These are phyloP conservation scores for Wallacemonas rigidus DNA, from an alignment of 208 protist genomes.

Conservation along the genomic window DNA sequence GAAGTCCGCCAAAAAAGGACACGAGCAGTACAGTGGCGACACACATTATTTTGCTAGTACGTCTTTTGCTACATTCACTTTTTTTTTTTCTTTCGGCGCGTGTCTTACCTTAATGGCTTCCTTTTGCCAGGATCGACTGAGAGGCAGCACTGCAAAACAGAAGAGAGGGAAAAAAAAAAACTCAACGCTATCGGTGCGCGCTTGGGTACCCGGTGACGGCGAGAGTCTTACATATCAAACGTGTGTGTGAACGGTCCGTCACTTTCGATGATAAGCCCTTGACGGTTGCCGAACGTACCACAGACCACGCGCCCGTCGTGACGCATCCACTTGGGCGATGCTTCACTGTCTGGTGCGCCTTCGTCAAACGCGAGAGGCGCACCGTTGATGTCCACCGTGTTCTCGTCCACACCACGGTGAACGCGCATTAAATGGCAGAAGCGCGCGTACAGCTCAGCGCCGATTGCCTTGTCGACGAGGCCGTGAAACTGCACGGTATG, in stretches of 20 bases:
- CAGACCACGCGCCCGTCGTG: conserved; percentile 58
- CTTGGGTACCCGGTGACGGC: background rate
- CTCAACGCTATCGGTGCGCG: too few species aligned
- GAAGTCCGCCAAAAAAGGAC: too few species aligned
- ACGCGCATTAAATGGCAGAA: conserved; percentile 66
- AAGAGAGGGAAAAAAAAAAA: background rate
- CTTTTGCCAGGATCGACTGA: too few species aligned
- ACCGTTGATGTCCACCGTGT: conserved; percentile 54
- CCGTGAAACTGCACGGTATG: conserved; percentile 82
- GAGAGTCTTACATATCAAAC: conserved; percentile 63
- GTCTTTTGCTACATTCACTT: too few species aligned
- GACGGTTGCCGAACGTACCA: conserved; percentile 86
- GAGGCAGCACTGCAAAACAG: background rate
- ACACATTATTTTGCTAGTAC: too few species aligned
- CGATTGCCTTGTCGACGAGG: conserved; percentile 61
- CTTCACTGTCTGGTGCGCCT: conserved; percentile 8
- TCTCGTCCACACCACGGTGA: conserved; percentile 49
- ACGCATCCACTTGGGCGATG: conserved; percentile 34
- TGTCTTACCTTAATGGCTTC: too few species aligned
- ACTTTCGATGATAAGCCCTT: conserved; percentile 73
- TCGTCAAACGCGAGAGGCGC: conserved; percentile 23
- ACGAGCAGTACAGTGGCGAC: too few species aligned
- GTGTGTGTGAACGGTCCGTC: conserved; percentile 83
- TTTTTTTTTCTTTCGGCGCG: too few species aligned
- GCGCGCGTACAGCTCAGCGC: conserved; percentile 49